These are phyloP conservation scores for Umbelopsis sp. DNA, from an alignment of 371 early-diverging fungal species.

Conservation along the genomic window DNA sequence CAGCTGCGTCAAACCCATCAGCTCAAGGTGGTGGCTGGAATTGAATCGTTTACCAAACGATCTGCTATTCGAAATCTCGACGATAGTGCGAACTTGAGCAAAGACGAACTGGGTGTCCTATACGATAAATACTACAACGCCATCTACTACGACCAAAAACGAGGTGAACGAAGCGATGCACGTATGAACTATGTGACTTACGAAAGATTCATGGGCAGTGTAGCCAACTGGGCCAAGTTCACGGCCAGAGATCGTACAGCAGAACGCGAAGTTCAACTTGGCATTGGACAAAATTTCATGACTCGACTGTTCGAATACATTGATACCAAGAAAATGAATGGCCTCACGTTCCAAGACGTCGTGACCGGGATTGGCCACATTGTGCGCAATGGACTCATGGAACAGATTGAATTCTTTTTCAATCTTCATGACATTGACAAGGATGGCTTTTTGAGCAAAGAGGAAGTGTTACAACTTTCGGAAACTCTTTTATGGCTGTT, in stretches of 20 bases:
- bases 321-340: slow-evolving; percentile 59
- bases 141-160: slow-evolving; percentile 69
- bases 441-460: slow-evolving; percentile 73
- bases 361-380: slow-evolving; percentile 80
- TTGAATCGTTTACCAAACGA: slow-evolving; percentile 93
- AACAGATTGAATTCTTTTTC: slow-evolving; percentile 84
- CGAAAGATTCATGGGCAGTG: slow-evolving; percentile 57
- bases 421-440: slow-evolving; percentile 79
- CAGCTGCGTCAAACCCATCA: slow-evolving; percentile 89
- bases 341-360: slow-evolving; percentile 75
- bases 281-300: slow-evolving; percentile 54
- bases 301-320: slow-evolving; percentile 58
- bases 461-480: slow-evolving; percentile 87
- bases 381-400: slow-evolving; percentile 79
- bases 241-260: slow-evolving; percentile 29
- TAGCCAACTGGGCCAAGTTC: slow-evolving; percentile 60
- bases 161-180: slow-evolving; percentile 42
- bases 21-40: slow-evolving; percentile 93
- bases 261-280: slow-evolving; percentile 37
- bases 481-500: slow-evolving; percentile 87
- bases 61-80: slow-evolving; percentile 82
- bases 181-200: slow-evolving; percentile 71
- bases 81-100: slow-evolving; percentile 75
- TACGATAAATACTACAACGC: slow-evolving; percentile 91
- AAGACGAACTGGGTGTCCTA: slow-evolving; percentile 82